Base-by-base conservation (phyloP, 305 asterid species). In the Fraxinus greggii region DNA sequence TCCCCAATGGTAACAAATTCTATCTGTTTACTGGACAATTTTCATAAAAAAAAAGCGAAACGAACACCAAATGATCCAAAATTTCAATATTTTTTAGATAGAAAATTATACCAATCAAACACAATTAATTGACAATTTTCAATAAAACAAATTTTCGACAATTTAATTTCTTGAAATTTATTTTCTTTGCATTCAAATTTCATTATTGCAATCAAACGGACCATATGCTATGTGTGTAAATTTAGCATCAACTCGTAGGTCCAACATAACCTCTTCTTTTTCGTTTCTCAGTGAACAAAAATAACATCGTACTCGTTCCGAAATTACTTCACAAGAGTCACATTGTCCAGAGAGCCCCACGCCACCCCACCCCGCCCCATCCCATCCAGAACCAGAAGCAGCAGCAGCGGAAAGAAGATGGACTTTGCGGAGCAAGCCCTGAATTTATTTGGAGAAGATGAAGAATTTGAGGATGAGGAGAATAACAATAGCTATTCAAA, bases 401-500 rank as follows among this genome's bases (percentile, higher is more conserved):
- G 33, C 31, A 65, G 73, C 32, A 7, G 36, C 19, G 5, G 72
- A 4, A 65, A 28, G 33, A 75, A 33, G 61, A 91, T 93, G 97
- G 93, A 92, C 91, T 86, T 89, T 56, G 95, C 91, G 2, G 90
- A 85, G 89, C 94, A 91, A 85, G 87, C 94, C 51, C 82, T 86
- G 72, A 85, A 85, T 83, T 87, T 94, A 38, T 92, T 93, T 79
- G 97, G 98, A 36, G 97, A 90, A 51, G 81, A 89, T 2, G 95
- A 90, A 48, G 94, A 90, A n/a, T 97, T 88, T 0, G 93, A 91
- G 45, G 91, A 89, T 10, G 35, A 4, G 77, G 83, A 54, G 28
- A 80, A 65, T 65, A 86, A 72, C 85, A 82, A 83, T 69, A 80
- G 79, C 40, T 51, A 83, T 54, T 75, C 86, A 42, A 89, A 92